Evolutionary conservation across 805 yeast species (phyloP), one percentile per base, ranked within the genome.

Genomic region (Metschnikowia lochheadii): DNA sequence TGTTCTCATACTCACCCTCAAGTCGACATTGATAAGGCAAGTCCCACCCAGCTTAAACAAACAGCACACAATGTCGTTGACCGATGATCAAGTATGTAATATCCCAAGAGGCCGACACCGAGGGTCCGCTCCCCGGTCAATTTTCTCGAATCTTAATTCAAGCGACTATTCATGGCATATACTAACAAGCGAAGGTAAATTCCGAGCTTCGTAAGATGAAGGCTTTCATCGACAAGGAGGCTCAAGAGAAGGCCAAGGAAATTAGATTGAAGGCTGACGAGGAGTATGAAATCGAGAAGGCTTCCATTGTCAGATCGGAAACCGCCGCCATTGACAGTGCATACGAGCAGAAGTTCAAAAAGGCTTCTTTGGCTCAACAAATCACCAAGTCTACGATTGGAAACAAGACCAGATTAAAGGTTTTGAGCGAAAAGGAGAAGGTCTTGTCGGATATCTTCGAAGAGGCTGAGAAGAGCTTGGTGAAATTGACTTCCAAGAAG

Each of bases 171-270:
- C 10, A 5, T 17, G 18, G 23, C 33, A 34, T 17, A 36, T 44
- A 44, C 38, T 43, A 46, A 51, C 48, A 44, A 44, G 44, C 31
- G 10, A 6, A 91, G 90, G 98, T 92, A 60, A 90, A 87, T 65
- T 89, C 89, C 62, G 99, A 94, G 78, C 87, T 94, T 72, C 84
- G 85, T 69, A 94, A 94, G 79, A 94, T 94, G 97, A 96, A 92
- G 69, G 91, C 95, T 67, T 94, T 94, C 84, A 94, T 94, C 81
- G 89, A 87, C 75, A 94, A 92, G 81, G 99, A 94, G 76, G 99
- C 99, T 37, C 96, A 91, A 64, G 99, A 94, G 72, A 94, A 94
- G 76, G 97, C 98, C 59, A 89, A 88, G 69, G 99, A 94, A 73
- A 90, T 94, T 66, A 84, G 80, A 68, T 78, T 94, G 63, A 95